Conservation (phyloP, 176 grass and related monocot species). For the Zoysia japonica region DNA sequence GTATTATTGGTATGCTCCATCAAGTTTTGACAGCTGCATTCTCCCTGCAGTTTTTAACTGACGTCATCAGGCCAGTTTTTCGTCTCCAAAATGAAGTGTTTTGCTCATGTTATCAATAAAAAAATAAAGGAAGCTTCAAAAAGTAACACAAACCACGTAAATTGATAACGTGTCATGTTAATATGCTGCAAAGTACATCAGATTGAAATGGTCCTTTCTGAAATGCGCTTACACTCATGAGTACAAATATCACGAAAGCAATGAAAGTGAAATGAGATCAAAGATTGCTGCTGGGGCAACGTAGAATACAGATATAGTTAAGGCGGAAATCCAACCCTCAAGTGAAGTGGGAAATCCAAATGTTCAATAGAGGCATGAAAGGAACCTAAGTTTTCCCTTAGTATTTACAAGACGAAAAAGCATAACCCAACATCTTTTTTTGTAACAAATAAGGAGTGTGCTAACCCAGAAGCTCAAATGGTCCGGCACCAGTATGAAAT, state of each 20-base stretch:
- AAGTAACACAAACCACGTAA: neutral
- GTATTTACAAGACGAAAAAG: constrained; percentile 24
- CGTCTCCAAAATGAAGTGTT: too few species aligned
- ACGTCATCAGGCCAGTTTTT: neutral
- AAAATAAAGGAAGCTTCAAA: neutral
- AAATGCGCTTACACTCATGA: neutral
- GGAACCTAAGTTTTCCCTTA: neutral
- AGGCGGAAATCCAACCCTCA: neutral
- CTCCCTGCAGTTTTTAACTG: neutral
- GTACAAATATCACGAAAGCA: neutral
- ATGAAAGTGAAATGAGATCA: neutral
- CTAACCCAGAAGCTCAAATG: neutral
- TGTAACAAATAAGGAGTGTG: neutral
- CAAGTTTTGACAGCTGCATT: too few species aligned
- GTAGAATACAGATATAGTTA: neutral
- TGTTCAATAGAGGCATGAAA: neutral
- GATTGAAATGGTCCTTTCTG: neutral
- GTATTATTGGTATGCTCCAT: too few species aligned
- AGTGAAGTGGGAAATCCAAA: neutral
- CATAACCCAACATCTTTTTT: neutral
- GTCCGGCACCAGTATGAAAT: neutral
- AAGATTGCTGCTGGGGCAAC: neutral
- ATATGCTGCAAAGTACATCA: neutral
- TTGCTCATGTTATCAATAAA: too few species aligned
- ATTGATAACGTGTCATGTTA: neutral